phyloP scores from a whole-genome alignment of 1,284 basidiomycete species.

The Thelephora terrestris region DNA sequence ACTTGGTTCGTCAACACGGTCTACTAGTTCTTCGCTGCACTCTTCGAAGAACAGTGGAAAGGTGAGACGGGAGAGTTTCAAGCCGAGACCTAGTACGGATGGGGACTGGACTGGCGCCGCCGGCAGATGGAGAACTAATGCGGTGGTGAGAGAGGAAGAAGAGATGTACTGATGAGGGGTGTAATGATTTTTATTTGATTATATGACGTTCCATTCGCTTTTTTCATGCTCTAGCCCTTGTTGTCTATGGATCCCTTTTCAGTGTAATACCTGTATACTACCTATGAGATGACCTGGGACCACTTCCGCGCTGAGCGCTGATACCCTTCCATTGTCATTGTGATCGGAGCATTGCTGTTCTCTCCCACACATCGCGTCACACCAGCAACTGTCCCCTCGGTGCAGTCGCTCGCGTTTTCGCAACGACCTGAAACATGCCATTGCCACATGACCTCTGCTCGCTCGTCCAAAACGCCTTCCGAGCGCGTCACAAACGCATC shows the following conservation, averaged over 20 bases:
- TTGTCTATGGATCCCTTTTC: too few species aligned
- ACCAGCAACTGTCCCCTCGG: too few species aligned
- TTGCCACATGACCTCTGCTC: conserved; percentile 78
- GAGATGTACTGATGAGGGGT: not conserved
- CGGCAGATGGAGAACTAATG: conserved; percentile 1
- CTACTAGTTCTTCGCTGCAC: conserved; percentile 13
- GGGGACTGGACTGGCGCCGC: conserved; percentile 16
- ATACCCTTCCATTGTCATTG: too few species aligned
- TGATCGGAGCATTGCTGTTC: too few species aligned
- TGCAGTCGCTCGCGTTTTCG: not conserved
- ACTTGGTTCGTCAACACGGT: conserved; percentile 12
- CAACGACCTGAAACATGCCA: conserved; percentile 30
- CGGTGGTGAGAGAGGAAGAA: not conserved
- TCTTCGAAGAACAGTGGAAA: conserved; percentile 37
- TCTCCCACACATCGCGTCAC: too few species aligned
- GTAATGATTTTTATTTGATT: not conserved
- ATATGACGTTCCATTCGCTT: not conserved
- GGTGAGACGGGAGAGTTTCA: conserved; percentile 62
- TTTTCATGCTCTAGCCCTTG: too few species aligned
- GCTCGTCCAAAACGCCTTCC: conserved; percentile 81
- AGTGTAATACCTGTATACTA: too few species aligned
- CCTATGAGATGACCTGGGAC: too few species aligned
- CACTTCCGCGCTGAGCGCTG: too few species aligned
- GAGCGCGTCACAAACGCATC: conserved; percentile 66
- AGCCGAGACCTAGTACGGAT: conserved; percentile 62